Evolutionary conservation across 306 rosid genomes (phyloP), one percentile per base, ranked within the genome.

Genomic region (Pachyrhizus erosus): DNA sequence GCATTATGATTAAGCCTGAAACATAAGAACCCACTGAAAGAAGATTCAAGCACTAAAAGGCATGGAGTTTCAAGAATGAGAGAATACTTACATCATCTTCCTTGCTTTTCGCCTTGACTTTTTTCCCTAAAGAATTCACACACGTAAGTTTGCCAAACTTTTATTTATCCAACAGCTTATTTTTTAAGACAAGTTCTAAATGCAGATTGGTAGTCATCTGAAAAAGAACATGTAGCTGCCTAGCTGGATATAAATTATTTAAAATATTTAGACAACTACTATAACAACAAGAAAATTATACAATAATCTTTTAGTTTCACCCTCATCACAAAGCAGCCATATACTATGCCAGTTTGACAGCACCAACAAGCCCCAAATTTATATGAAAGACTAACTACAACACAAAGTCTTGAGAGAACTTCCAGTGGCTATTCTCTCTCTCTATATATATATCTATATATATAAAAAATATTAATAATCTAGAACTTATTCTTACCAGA

Each of bases 91-190:
- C 89, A 69, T 67, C 40, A 5, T 23, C 5, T 73, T 76, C 40
- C 84, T 84, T 66, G 73, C 75, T 70, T 67, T 84, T 76, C 5
- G 23, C 65, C 49, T 0, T 61, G 18, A 18, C 60, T 20, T 72
- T 77, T 57, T 52, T 60, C 29, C 87, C 89, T 84, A 49, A 26
- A 62, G 70, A 80, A 80, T 42, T 76, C 26, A 75, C 54, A 62
- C 37, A 46, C 13, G 58, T 83, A 61, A 83, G 85, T 52, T 74
- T 61, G 31, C 33, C 24, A 7, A 39, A 60, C 67, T 64, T 79
- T 70, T 39, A 77, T n/a, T n/a, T 48, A 52, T 40, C 51, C 65
- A 78, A 68, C 73, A 31, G 37, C 85, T 81, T 77, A 15, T 14
- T 55, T 14, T 55, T 21, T 66, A 65, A 27, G 27, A 67, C 34